Percentiles rank a stretch among this genome's conserved stretches.
Evolutionary conservation across 2,329 filamentous ascomycete species (phyloP).

Genomic region (Pseudogymnoascus sp.): DNA sequence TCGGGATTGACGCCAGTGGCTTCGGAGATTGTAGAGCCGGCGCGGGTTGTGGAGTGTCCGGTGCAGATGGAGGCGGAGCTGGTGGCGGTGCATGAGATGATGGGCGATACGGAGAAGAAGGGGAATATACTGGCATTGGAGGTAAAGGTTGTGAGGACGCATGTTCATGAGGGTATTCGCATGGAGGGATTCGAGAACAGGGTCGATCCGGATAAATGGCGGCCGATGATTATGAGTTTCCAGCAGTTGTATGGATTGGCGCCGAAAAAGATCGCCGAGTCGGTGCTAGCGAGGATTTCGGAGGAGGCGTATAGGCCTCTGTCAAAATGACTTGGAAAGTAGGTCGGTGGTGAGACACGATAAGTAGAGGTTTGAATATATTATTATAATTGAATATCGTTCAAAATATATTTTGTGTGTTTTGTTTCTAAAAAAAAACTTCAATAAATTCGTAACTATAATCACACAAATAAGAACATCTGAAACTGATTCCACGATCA

Average conservation of each 20-base stretch:
- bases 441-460: too few species aligned
- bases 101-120: constrained; percentile 26
- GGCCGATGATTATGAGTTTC: constrained; percentile 38
- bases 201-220: constrained; percentile 36
- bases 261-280: constrained; percentile 21
- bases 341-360: background rate
- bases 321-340: background rate
- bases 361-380: background rate
- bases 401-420: background rate
- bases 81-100: constrained; percentile 26
- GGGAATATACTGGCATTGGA: constrained; percentile 28
- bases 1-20: constrained; percentile 28
- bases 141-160: constrained; percentile 30
- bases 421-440: too few species aligned
- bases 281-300: constrained; percentile 21
- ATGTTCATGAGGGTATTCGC: constrained; percentile 28
- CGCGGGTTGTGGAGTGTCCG: constrained; percentile 32
- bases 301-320: constrained; percentile 29
- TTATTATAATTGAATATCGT: background rate
- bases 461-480: too few species aligned
- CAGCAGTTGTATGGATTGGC: constrained; percentile 35
- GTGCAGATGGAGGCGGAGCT: constrained; percentile 37
- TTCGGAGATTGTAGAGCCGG: constrained; percentile 29
- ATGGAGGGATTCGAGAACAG: constrained; percentile 32
- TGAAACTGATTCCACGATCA: background rate